A percentile compares a stretch with the other conserved stretches of the same genome.
Evolutionary conservation across 495 filamentous ascomycete genomes (phyloP).

Genomic region (Penicillium macrosclerotiorum): DNA sequence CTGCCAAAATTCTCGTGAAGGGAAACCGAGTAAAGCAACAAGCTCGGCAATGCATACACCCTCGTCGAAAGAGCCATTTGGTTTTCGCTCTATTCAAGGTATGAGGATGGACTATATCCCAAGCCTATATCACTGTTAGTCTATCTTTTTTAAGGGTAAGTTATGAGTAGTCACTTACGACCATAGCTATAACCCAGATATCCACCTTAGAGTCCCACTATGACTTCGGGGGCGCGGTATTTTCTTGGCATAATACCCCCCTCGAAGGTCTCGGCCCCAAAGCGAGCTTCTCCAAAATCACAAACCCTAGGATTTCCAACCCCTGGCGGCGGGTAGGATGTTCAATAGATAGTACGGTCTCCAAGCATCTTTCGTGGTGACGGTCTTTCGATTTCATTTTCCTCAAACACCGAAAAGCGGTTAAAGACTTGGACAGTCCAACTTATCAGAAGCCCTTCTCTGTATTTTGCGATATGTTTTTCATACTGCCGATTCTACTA

Average conservation of each 20-base stretch:
- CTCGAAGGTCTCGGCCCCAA: slow-evolving; percentile 27
- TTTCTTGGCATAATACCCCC: slow-evolving; percentile 31
- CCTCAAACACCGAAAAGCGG: no score
- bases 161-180: slow-evolving; percentile 30
- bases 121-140: slow-evolving; percentile 31
- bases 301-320: no score
- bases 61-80: slow-evolving; percentile 21
- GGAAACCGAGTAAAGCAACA: slow-evolving; percentile 39
- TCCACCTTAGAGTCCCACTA: slow-evolving; percentile 41
- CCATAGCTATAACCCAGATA: slow-evolving; percentile 44
- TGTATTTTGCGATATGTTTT: no score
- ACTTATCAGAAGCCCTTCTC: no score
- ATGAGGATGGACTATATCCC: slow-evolving; percentile 28
- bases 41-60: slow-evolving; percentile 37
- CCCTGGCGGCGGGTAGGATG: no score
- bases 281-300: slow-evolving; percentile 30
- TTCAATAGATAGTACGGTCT: no score
- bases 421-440: no score
- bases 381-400: no score
- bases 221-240: slow-evolving; percentile 44
- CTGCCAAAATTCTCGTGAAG: slow-evolving; percentile 31
- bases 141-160: neutral
- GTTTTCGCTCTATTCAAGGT: slow-evolving; percentile 3
- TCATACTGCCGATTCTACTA: no score
- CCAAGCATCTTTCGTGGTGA: no score